Conservation (phyloP, 2,329 filamentous ascomycete species). For the Aspergillus alliaceus region DNA sequence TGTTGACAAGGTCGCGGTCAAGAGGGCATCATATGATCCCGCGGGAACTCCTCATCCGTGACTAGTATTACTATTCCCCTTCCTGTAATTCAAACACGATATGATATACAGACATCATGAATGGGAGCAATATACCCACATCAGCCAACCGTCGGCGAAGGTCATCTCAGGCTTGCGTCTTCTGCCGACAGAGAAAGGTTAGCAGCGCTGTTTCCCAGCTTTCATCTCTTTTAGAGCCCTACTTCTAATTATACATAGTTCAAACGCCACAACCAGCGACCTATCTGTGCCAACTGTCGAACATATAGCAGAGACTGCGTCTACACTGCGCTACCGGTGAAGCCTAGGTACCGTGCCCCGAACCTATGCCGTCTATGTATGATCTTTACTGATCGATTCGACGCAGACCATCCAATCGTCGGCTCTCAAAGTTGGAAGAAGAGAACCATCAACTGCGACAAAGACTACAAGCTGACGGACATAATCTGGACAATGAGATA, state of each 20-base stretch:
- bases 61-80: neutral
- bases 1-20: slow-evolving; percentile 16
- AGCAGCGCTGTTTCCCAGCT: too few relatives aligned
- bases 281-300: slow-evolving; percentile 49
- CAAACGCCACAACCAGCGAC: slow-evolving; percentile 50
- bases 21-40: neutral
- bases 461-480: slow-evolving; percentile 3
- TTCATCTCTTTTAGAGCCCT: slow-evolving; percentile 15
- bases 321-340: slow-evolving; percentile 39
- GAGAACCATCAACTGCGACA: slow-evolving; percentile 25
- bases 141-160: neutral
- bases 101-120: neutral
- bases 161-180: neutral
- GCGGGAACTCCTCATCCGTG: neutral
- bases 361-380: neutral
- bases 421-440: slow-evolving; percentile 23
- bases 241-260: slow-evolving; percentile 46
- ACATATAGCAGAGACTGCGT: slow-evolving; percentile 47
- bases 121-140: neutral
- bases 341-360: slow-evolving; percentile 17
- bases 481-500: neutral
- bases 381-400: neutral
- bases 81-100: neutral
- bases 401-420: slow-evolving; percentile 27
- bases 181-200: neutral